A percentile compares a stretch with the other conserved stretches of the same genome.
phyloP scores from a whole-genome alignment of 2,329 filamentous ascomycete genomes.

The Grosmannia clavigera region DNA sequence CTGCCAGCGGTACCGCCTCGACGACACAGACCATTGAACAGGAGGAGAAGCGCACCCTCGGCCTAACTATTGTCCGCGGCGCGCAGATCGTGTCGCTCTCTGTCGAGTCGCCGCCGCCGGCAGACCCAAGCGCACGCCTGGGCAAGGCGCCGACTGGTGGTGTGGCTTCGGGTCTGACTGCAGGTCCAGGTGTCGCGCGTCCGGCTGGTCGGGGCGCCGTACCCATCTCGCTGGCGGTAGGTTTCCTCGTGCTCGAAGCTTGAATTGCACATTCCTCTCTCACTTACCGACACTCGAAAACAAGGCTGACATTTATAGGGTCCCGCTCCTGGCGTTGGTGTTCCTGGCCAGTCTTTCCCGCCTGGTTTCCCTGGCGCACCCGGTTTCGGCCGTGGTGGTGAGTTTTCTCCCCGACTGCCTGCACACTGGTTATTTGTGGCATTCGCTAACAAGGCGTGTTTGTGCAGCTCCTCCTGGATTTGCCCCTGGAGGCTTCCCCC shows the following conservation, averaged over 20 bases:
- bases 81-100: slow-evolving; percentile 90
- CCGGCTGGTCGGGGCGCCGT: slow-evolving; percentile 73
- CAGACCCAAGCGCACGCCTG: slow-evolving; percentile 81
- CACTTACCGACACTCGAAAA: neutral
- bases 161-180: slow-evolving; percentile 56
- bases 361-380: slow-evolving; percentile 39
- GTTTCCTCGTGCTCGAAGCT: slow-evolving; percentile 14
- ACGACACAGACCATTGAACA: slow-evolving; percentile 63
- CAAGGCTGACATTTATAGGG: slow-evolving; percentile 32
- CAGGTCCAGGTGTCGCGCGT: slow-evolving; percentile 81
- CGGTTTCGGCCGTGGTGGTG: slow-evolving; percentile 42
- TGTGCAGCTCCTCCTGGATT: slow-evolving; percentile 25
- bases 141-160: slow-evolving; percentile 63
- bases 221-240: slow-evolving; percentile 68
- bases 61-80: slow-evolving; percentile 86
- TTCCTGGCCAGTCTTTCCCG: slow-evolving; percentile 46
- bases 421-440: neutral
- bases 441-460: slow-evolving; percentile 18
- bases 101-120: slow-evolving; percentile 88
- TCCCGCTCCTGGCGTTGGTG: slow-evolving; percentile 76
- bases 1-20: slow-evolving; percentile 25
- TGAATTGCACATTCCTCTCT: neutral
- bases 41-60: slow-evolving; percentile 96
- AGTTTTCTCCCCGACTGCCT: slow-evolving; percentile 18
- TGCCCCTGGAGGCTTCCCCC: slow-evolving; percentile 5